A percentile compares a stretch with the other conserved stretches of the same genome.
Conservation (phyloP, 2,329 filamentous ascomycete species). For the Pyrenochaeta sp. region DNA sequence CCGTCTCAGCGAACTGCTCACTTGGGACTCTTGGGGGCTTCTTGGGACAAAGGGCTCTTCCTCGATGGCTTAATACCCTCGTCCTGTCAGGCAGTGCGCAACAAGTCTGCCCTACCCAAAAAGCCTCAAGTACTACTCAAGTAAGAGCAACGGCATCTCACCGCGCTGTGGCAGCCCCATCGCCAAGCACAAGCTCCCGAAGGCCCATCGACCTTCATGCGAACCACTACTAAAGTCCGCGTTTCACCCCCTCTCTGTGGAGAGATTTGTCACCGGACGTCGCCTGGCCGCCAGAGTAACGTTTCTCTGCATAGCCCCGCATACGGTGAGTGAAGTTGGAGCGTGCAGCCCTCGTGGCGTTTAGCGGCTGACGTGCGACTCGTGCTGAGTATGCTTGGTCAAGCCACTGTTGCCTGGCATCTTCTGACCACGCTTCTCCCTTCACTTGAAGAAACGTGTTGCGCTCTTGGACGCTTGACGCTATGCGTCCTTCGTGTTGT, state of each 20-base stretch:
- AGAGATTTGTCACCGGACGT: constrained; percentile 17
- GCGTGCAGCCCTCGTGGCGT: constrained; percentile 15
- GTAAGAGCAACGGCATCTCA: constrained; percentile 3
- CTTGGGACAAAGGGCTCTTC: neutral
- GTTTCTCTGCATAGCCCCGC: constrained; percentile 22
- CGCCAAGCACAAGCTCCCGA: constrained; percentile 3
- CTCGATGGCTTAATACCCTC: constrained; percentile 6
- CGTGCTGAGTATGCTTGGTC: constrained; percentile 9
- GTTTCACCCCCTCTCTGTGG: constrained; percentile 9
- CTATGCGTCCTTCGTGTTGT: neutral
- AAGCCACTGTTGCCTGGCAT: constrained; percentile 7
- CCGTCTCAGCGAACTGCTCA: neutral
- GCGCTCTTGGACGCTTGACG: neutral
- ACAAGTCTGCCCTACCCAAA: constrained; percentile 3
- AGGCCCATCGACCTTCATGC: constrained; percentile 17
- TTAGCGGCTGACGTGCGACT: constrained; percentile 20
- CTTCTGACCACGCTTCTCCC: constrained; percentile 12
- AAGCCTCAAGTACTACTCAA: neutral
- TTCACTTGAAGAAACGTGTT: neutral
- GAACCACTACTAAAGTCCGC: constrained; percentile 20
- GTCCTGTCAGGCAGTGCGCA: constrained; percentile 3
- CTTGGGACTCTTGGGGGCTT: neutral
- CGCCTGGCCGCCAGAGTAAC: constrained; percentile 8
- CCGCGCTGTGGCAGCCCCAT: constrained; percentile 19
- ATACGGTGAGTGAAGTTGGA: constrained; percentile 15